Evolutionary conservation across 768 basidiomycete genomes (phyloP).

Genomic region (Rhodosporidiobolus sp.): DNA sequence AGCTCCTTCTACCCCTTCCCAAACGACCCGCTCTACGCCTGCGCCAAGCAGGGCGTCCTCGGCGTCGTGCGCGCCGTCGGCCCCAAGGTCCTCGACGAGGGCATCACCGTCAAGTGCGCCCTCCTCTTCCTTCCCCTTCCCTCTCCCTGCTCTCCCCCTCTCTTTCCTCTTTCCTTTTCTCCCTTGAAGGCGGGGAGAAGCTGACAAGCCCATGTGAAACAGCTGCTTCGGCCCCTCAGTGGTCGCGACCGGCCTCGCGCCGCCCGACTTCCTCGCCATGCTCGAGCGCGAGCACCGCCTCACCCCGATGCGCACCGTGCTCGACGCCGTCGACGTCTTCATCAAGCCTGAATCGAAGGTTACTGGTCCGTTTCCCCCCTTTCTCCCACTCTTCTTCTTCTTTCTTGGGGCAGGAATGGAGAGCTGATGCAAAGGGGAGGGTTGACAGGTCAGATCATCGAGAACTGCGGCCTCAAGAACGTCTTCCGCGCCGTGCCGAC

Average conservation of each 20-base stretch:
- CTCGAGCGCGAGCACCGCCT: slow-evolving; percentile 23
- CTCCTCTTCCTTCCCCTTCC: not conserved
- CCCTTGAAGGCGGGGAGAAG: too few relatives aligned
- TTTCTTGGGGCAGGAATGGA: not conserved
- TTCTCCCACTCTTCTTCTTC: not conserved
- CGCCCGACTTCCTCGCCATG: slow-evolving; percentile 21
- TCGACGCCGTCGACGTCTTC: slow-evolving; percentile 30
- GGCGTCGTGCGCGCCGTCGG: slow-evolving; percentile 22
- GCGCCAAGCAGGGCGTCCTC: slow-evolving; percentile 23
- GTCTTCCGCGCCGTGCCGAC: slow-evolving; percentile 17
- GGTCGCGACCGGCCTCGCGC: slow-evolving; percentile 29
- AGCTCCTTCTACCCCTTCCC: slow-evolving; percentile 37
- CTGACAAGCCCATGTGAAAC: not conserved
- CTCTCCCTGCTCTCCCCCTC: too few relatives aligned
- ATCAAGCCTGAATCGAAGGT: slow-evolving; percentile 12
- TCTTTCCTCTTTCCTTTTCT: too few relatives aligned
- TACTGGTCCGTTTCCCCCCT: slow-evolving; percentile 10
- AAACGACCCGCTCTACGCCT: slow-evolving; percentile 32
- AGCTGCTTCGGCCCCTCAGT: slow-evolving; percentile 3
- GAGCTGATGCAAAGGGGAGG: too few relatives aligned
- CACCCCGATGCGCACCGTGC: slow-evolving; percentile 34
- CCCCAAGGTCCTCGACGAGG: slow-evolving; percentile 29
- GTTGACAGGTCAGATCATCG: slow-evolving; percentile 18
- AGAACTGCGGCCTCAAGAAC: slow-evolving; percentile 22
- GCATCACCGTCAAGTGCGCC: slow-evolving; percentile 37